Conservation (phyloP, 2,329 filamentous ascomycete species). For the Decorospora gaudefroyi region DNA sequence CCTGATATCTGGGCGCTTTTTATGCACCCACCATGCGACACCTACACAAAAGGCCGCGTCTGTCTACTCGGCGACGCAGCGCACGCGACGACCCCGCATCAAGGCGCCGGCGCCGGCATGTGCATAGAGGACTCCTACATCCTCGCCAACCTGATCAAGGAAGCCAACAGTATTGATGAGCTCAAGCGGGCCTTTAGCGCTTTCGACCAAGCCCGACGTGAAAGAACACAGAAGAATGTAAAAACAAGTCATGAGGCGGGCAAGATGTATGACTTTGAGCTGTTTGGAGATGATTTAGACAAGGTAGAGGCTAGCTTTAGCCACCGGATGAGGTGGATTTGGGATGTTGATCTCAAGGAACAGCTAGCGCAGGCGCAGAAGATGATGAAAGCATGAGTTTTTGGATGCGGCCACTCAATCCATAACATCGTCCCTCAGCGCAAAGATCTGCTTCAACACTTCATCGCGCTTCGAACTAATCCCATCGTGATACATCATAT, state of each 20-base stretch:
- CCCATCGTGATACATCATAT: slow-evolving; percentile 85
- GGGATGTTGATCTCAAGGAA: slow-evolving; percentile 47
- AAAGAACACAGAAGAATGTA: slow-evolving; percentile 38
- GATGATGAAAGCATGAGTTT: slow-evolving; percentile 22
- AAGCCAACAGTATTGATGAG: slow-evolving; percentile 31
- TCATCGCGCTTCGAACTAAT: slow-evolving; percentile 74
- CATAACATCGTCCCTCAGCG: slow-evolving; percentile 70
- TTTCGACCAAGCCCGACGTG: slow-evolving; percentile 36
- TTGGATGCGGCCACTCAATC: slow-evolving; percentile 57
- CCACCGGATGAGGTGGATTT: slow-evolving; percentile 48
- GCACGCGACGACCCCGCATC: slow-evolving; percentile 60
- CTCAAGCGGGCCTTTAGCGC: slow-evolving; percentile 43
- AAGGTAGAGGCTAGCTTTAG: slow-evolving; percentile 43
- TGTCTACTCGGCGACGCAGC: slow-evolving; percentile 62
- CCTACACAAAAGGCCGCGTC: slow-evolving; percentile 52
- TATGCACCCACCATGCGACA: slow-evolving; percentile 56
- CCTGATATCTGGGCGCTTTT: slow-evolving; percentile 63
- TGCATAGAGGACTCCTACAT: slow-evolving; percentile 59
- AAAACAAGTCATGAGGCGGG: slow-evolving; percentile 39
- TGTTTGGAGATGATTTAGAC: slow-evolving; percentile 46
- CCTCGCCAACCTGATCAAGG: slow-evolving; percentile 37
- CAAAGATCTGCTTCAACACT: slow-evolving; percentile 75
- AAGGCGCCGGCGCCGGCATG: slow-evolving; percentile 61
- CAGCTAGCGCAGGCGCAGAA: slow-evolving; percentile 42
- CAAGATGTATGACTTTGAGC: slow-evolving; percentile 50